Base-by-base conservation (phyloP, 257 asterid species). In the Buddleja alternifolia region DNA sequence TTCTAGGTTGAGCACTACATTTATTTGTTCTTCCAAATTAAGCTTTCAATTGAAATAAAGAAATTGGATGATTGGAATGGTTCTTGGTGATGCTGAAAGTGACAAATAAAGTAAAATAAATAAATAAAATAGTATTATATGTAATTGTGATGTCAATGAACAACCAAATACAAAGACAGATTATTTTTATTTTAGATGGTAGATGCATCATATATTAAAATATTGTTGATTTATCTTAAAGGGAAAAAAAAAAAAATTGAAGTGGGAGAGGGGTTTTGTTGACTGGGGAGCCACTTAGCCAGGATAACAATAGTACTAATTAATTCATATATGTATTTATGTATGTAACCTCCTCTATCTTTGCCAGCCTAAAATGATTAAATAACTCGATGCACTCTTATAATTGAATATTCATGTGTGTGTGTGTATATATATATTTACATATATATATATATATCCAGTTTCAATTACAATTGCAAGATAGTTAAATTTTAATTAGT, bases 51-150 rank as follows among this genome's bases (percentile, higher is more conserved):
- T 73, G 8, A 67, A 53, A 62, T 45, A 10, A 48, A 29, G n/a
- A 21, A 57, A 56, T 54, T 15, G 25, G 66, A 53, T 63, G 82
- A 73, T 57, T 36, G 34, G 66, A 75, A 75, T 70, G 70, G 73
- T 71, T 79, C 19, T 79, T 79, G 83, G 75, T 71, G 75, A 53
- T 66, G 57, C 51, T 52, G 78, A 73, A 15, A 78, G 58, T 19
- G 79, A 69, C 79, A 24, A 64, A 23, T 45, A 78, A 73, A 39
- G 70, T 65, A 55, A 47, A 25, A 4, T 20, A n/a, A 47, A 54
- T 32, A 20, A 20, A 56, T 40, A 7, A 29, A 16, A 3, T 1
- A 24, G 10, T 61, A 68, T 8, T 11, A 29, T 54, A 37, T n/a
- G n/a, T n/a, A 59, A 12, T 54, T 60, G 48, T 42, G 65, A 60